Conservation (phyloP, 805 yeast species). For the Millerozyma acaciae region DNA sequence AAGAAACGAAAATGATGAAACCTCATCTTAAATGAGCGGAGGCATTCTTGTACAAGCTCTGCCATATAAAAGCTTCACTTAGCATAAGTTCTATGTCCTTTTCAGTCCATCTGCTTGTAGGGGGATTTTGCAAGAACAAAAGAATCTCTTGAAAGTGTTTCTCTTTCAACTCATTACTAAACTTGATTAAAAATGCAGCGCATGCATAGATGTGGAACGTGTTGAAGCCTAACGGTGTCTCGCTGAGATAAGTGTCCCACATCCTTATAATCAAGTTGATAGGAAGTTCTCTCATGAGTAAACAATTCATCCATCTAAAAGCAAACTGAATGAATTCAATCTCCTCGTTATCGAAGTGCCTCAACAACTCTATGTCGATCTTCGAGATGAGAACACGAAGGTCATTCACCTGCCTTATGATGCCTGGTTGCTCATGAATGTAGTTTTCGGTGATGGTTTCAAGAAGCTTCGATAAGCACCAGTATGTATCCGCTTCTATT, state of each 20-base stretch:
- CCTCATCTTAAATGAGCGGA: conserved; percentile 67
- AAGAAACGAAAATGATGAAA: too few relatives aligned
- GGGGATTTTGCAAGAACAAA: conserved; percentile 86
- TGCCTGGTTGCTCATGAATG: conserved; percentile 98
- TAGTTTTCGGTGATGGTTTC: conserved; percentile 97
- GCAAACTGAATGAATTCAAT: conserved; percentile 95
- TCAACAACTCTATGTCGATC: conserved; percentile 69
- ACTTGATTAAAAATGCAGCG: conserved; percentile 90
- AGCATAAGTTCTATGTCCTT: conserved; percentile 86
- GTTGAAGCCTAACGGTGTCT: conserved; percentile 74
- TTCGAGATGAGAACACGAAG: conserved; percentile 72
- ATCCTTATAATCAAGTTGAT: conserved; percentile 77
- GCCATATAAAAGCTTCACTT: conserved; percentile 98
- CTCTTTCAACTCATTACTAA: conserved; percentile 69
- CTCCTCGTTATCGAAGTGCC: conserved; percentile 74
- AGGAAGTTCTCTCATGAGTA: conserved; percentile 88
- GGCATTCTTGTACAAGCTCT: conserved; percentile 84
- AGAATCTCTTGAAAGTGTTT: conserved; percentile 95
- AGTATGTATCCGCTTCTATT: conserved; percentile 93
- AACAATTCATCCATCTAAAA: conserved; percentile 98
- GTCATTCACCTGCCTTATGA: conserved; percentile 82
- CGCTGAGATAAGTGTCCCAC: conserved; percentile 95
- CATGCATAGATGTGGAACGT: conserved; percentile 96
- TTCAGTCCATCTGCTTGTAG: conserved; percentile 81
- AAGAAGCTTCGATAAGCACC: conserved; percentile 88